Evolutionary conservation across 129 eudicot genomes (phyloP).

Genomic region (Lactuca sativa): DNA sequence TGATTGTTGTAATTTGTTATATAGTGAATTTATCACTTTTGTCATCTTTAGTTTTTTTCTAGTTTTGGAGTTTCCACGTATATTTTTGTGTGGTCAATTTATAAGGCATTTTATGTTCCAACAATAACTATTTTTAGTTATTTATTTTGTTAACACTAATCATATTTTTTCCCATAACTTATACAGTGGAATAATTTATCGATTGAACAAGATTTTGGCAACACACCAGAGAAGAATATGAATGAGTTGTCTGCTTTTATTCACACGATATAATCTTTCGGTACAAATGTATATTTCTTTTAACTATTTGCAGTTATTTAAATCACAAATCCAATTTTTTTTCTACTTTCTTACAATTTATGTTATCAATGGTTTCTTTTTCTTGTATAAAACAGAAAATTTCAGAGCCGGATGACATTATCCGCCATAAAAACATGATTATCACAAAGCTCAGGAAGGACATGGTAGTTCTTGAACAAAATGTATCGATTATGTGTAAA

Average conservation of each 20-base stretch:
- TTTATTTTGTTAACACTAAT: background rate
- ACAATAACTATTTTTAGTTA: too few species aligned
- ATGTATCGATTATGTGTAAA: slow-evolving; percentile 33
- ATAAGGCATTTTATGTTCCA: too few species aligned
- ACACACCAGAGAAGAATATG: slow-evolving; percentile 63
- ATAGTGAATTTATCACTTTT: too few species aligned
- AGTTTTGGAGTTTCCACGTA: too few species aligned
- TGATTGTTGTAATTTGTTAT: background rate
- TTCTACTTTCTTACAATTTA: background rate
- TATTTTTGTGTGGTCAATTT: too few species aligned
- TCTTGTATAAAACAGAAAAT: slow-evolving; percentile 49
- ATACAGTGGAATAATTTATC: slow-evolving; percentile 51
- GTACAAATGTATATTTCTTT: slow-evolving; percentile 51
- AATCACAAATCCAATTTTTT: background rate
- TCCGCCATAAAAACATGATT: slow-evolving; percentile 70
- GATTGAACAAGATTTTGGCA: slow-evolving; percentile 58
- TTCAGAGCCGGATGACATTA: slow-evolving; percentile 71
- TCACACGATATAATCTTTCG: slow-evolving; percentile 50
- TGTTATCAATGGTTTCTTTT: background rate
- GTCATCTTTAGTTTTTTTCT: too few species aligned
- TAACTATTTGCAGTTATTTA: background rate
- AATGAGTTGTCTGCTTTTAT: slow-evolving; percentile 59
- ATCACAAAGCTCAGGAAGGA: slow-evolving; percentile 80
- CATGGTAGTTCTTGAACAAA: slow-evolving; percentile 72
- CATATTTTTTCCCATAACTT: slow-evolving; percentile 5